phyloP scores from a whole-genome alignment of 2,329 filamentous ascomycete genomes.

The Clonostachys solani region DNA sequence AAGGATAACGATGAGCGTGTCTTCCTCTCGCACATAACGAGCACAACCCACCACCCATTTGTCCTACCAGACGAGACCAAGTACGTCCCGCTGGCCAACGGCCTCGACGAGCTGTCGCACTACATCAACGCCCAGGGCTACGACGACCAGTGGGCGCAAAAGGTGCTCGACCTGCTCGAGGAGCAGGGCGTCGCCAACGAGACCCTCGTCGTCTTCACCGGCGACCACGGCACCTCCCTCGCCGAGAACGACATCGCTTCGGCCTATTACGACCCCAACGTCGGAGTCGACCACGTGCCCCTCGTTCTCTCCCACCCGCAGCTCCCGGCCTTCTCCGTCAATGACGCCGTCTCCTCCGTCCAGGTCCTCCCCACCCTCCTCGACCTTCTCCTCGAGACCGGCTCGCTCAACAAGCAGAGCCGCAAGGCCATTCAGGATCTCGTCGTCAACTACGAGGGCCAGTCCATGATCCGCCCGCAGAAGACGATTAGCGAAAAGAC shows the following conservation, averaged over 20 bases:
- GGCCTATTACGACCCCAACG: conserved; percentile 23
- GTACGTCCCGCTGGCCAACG: conserved; percentile 16
- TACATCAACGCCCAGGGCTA: conserved; percentile 25
- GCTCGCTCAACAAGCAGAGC: conserved; percentile 19
- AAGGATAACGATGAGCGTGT: conserved; percentile 20
- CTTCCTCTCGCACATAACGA: conserved; percentile 27
- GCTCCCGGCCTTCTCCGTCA: conserved; percentile 20
- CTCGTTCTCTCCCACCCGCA: conserved; percentile 23
- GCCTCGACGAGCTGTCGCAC: conserved; percentile 20
- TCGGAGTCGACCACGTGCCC: conserved; percentile 24
- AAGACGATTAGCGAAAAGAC: conserved; percentile 4
- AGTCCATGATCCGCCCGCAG: conserved; percentile 23
- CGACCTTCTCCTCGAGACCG: conserved; percentile 23
- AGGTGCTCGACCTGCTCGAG: conserved; percentile 20
- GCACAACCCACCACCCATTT: conserved; percentile 26
- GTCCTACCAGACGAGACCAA: conserved; percentile 17
- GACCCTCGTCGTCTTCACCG: conserved; percentile 22
- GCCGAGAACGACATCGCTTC: conserved; percentile 20
- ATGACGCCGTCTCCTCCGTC: conserved; percentile 21
- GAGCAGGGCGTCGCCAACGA: conserved; percentile 23
- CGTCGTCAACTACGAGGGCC: conserved; percentile 24
- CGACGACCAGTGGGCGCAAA: conserved; percentile 23
- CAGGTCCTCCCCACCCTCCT: conserved; percentile 26
- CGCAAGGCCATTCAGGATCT: conserved; percentile 17
- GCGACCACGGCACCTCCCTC: conserved; percentile 25